These are phyloP conservation scores for Penicillium soppii DNA, from an alignment of 495 filamentous ascomycete genomes.

Conservation along the genomic window DNA sequence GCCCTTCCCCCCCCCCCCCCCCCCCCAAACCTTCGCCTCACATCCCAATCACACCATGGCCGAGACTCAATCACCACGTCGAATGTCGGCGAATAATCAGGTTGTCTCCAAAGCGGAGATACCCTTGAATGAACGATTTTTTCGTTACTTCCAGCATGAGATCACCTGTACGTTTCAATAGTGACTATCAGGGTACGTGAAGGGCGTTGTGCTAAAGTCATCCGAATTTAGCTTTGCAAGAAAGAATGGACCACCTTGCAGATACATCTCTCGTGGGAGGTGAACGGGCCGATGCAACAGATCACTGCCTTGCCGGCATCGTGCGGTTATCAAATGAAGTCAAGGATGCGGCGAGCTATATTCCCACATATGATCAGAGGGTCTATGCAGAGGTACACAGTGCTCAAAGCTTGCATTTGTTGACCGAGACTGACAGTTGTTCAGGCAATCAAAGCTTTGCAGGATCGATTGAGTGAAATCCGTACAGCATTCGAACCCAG, in stretches of 20 bases:
- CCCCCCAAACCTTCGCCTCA: background rate
- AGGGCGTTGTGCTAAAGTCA: background rate
- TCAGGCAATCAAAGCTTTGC: constrained; percentile 67
- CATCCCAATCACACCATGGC: constrained; percentile 28
- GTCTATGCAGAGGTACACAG: constrained; percentile 64
- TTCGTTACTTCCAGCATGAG: constrained; percentile 73
- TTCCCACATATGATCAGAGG: constrained; percentile 76
- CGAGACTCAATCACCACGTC: constrained; percentile 30
- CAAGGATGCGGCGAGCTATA: constrained; percentile 63
- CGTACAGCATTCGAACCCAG: constrained; percentile 60
- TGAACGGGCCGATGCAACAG: constrained; percentile 63
- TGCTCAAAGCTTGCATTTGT: background rate
- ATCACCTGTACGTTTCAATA: constrained; percentile 54
- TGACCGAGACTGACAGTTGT: background rate
- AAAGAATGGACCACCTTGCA: constrained; percentile 57
- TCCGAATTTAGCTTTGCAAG: constrained; percentile 51
- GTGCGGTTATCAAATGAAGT: constrained; percentile 65
- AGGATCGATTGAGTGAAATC: constrained; percentile 60
- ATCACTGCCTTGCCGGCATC: constrained; percentile 66
- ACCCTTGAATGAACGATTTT: constrained; percentile 69
- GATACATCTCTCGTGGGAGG: constrained; percentile 51
- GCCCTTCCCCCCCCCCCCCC: no score
- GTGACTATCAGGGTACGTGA: background rate
- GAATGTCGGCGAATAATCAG: constrained; percentile 43
- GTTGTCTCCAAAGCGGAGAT: constrained; percentile 42